These are phyloP conservation scores for Pyrenophora teres DNA, from an alignment of 2,329 filamentous ascomycete species.

Conservation along the genomic window DNA sequence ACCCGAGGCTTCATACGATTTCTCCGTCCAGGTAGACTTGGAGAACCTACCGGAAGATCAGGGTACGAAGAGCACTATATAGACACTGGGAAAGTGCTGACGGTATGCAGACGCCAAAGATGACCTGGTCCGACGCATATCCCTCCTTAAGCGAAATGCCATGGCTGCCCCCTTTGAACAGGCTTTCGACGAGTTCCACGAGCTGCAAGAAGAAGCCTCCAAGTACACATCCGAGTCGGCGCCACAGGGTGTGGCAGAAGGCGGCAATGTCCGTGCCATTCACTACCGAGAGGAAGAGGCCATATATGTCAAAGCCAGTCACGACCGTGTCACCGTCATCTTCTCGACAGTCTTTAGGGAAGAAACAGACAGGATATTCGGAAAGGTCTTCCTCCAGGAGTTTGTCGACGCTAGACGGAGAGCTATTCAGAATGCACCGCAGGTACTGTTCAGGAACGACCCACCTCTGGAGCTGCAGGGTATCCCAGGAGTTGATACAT, in stretches of 20 bases:
- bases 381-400: slow-evolving; percentile 93
- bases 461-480: slow-evolving; percentile 88
- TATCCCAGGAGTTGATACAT: slow-evolving; percentile 75
- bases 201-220: slow-evolving; percentile 82
- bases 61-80: slow-evolving; percentile 53
- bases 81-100: slow-evolving; percentile 22
- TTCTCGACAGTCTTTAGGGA: slow-evolving; percentile 98
- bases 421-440: slow-evolving; percentile 96
- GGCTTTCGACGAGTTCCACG: slow-evolving; percentile 90
- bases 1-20: slow-evolving; percentile 92
- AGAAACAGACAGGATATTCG: slow-evolving; percentile 95
- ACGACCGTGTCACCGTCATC: slow-evolving; percentile 97
- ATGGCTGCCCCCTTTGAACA: slow-evolving; percentile 99
- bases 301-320: slow-evolving; percentile 97
- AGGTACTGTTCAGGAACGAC: slow-evolving; percentile 95
- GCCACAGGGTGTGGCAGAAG: slow-evolving; percentile 85
- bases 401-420: slow-evolving; percentile 95
- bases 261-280: slow-evolving; percentile 91
- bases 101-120: slow-evolving; percentile 73
- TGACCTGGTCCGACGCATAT: slow-evolving; percentile 83
- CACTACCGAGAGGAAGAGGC: slow-evolving; percentile 99
- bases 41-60: slow-evolving; percentile 82
- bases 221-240: slow-evolving; percentile 94
- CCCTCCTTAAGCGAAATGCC: slow-evolving; percentile 93
- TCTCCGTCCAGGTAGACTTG: slow-evolving; percentile 88